These are phyloP conservation scores for Phytophthora uliginosa DNA, from an alignment of 352 stramenopile genomes.

Conservation along the genomic window DNA sequence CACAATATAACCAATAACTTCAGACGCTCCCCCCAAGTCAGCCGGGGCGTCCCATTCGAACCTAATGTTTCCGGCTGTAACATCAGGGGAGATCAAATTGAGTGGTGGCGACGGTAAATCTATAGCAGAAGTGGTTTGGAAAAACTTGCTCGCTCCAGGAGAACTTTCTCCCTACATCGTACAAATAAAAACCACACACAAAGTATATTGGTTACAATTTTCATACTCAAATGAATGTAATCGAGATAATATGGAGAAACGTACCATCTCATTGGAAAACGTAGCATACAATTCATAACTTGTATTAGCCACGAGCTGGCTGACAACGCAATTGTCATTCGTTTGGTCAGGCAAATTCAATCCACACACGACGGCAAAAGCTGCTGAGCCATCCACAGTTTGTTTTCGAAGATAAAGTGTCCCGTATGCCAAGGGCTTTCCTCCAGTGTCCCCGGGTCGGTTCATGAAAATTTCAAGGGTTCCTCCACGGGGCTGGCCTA, in stretches of 20 bases:
- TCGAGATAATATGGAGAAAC: neutral
- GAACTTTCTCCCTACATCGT: slow-evolving; percentile 45
- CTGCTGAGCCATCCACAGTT: neutral
- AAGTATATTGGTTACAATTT: neutral
- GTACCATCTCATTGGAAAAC: slow-evolving; percentile 52
- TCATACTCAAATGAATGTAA: neutral
- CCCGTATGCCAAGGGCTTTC: slow-evolving; percentile 41
- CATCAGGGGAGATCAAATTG: slow-evolving; percentile 38
- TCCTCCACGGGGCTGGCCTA: slow-evolving; percentile 36
- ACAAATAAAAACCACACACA: neutral
- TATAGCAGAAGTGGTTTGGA: slow-evolving; percentile 37
- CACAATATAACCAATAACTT: slow-evolving; percentile 63
- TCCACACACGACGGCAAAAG: slow-evolving; percentile 34
- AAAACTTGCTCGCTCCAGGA: slow-evolving; percentile 23
- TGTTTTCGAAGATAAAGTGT: slow-evolving; percentile 46
- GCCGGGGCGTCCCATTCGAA: slow-evolving; percentile 59
- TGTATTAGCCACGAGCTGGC: slow-evolving; percentile 42
- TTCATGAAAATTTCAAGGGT: slow-evolving; percentile 49
- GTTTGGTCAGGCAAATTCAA: slow-evolving; percentile 1
- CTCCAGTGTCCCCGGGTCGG: slow-evolving; percentile 43
- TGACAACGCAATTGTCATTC: slow-evolving; percentile 41
- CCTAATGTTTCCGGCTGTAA: slow-evolving; percentile 67
- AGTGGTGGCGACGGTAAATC: slow-evolving; percentile 53
- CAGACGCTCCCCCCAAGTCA: slow-evolving; percentile 55
- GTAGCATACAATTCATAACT: slow-evolving; percentile 63